phyloP scores from a whole-genome alignment of 176 grass and related monocot genomes.

The Coix lacrymajobi region DNA sequence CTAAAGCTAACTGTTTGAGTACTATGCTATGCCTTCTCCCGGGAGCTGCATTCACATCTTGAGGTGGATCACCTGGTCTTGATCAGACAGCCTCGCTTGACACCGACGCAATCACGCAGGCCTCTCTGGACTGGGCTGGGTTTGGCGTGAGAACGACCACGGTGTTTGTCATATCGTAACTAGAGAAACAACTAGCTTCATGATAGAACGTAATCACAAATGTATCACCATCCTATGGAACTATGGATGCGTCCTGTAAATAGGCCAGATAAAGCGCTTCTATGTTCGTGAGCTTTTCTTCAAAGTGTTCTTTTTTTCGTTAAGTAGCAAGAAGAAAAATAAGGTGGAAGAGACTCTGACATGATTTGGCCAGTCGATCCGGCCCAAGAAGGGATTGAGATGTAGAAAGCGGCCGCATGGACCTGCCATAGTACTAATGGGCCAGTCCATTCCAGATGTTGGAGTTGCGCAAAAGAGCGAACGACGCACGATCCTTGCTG shows the following conservation, averaged over 20 bases:
- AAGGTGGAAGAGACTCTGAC: background rate
- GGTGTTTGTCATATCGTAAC: background rate
- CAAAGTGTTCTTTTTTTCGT: background rate
- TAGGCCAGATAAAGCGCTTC: conserved; percentile 35
- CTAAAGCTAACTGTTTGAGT: background rate
- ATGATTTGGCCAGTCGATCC: background rate
- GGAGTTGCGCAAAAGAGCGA: background rate
- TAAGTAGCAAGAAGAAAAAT: background rate
- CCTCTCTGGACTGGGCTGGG: background rate
- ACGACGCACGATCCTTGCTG: background rate
- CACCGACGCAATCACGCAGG: background rate
- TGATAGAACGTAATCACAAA: background rate
- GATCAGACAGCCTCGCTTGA: background rate
- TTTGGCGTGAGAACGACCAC: background rate
- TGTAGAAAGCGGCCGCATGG: background rate
- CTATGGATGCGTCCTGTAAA: conserved; percentile 33
- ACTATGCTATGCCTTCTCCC: background rate
- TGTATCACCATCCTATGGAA: conserved; percentile 18
- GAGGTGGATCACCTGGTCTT: conserved; percentile 6
- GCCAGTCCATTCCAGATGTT: background rate
- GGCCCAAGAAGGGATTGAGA: background rate
- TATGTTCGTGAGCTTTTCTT: conserved; percentile 7
- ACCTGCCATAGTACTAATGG: background rate
- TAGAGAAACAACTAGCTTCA: background rate
- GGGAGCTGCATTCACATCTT: background rate